A percentile compares a stretch with the other conserved stretches of the same genome.
These are phyloP conservation scores for Lavandula angustifolia DNA, from an alignment of 257 asterid genomes.

Conservation along the genomic window DNA sequence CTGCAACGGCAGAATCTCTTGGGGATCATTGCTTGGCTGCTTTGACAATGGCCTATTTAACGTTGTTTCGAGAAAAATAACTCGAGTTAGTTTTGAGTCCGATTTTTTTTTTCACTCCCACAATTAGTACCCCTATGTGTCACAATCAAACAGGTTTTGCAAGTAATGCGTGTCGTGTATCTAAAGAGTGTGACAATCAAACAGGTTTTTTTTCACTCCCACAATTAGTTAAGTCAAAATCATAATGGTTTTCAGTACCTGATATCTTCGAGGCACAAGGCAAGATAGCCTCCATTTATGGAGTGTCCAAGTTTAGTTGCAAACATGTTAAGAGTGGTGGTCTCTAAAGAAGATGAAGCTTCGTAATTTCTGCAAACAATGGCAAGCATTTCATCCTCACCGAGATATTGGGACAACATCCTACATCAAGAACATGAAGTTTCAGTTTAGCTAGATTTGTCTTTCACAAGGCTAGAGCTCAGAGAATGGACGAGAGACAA, in stretches of 20 bases:
- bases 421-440: slow-evolving; percentile 34
- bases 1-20: slow-evolving; percentile 39
- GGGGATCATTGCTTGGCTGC: slow-evolving; percentile 32
- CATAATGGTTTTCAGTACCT: slow-evolving; percentile 41
- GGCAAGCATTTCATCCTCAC: slow-evolving; percentile 67
- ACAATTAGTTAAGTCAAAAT: no score
- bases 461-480: background rate
- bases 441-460: background rate
- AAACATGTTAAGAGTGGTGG: slow-evolving; percentile 30
- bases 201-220: no score
- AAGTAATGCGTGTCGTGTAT: background rate
- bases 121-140: no score
- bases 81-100: no score
- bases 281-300: slow-evolving; percentile 35
- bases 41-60: slow-evolving; percentile 41
- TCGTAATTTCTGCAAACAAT: slow-evolving; percentile 53
- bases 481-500: slow-evolving; percentile 25
- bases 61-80: no score
- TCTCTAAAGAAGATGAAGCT: slow-evolving; percentile 42
- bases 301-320: slow-evolving; percentile 41
- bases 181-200: no score
- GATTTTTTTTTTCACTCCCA: no score
- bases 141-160: no score
- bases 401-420: slow-evolving; percentile 57
- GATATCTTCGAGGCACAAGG: slow-evolving; percentile 53